Percentiles rank a stretch among this genome's conserved stretches.
Conservation (phyloP, 495 filamentous ascomycete genomes). For the Letharia lupina region DNA sequence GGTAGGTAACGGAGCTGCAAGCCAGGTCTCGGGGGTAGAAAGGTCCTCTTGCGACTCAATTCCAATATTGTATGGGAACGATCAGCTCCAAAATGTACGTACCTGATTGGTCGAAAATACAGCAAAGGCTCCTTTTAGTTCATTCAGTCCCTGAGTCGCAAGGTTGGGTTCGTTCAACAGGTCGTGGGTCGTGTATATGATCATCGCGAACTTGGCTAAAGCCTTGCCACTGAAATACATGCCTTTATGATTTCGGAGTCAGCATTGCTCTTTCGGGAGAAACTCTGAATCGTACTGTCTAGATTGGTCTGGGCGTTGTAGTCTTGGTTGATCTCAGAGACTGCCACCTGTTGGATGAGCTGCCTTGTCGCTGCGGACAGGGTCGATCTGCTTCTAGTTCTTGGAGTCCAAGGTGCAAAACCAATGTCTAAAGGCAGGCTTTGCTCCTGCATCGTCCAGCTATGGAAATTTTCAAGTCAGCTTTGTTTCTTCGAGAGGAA, state of each 20-base stretch:
- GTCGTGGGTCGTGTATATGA: slow-evolving; percentile 60
- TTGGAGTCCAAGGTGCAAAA: slow-evolving; percentile 64
- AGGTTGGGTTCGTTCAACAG: slow-evolving; percentile 52
- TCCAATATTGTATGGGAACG: too few relatives aligned
- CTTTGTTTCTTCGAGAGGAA: background rate
- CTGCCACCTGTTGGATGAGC: slow-evolving; percentile 49
- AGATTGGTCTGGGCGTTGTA: slow-evolving; percentile 62
- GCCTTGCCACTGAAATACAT: slow-evolving; percentile 97
- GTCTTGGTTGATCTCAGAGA: slow-evolving; percentile 62
- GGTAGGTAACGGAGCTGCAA: too few relatives aligned
- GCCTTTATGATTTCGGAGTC: background rate
- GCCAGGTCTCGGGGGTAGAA: too few relatives aligned
- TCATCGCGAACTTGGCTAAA: slow-evolving; percentile 73
- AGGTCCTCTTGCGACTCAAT: too few relatives aligned
- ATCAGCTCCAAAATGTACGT: too few relatives aligned
- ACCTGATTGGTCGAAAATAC: slow-evolving; percentile 60
- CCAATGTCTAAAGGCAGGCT: slow-evolving; percentile 65
- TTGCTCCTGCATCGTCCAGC: slow-evolving; percentile 69
- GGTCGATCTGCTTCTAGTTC: slow-evolving; percentile 39
- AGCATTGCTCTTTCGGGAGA: too few relatives aligned
- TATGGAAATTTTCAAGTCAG: slow-evolving; percentile 1
- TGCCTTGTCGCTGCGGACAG: slow-evolving; percentile 46
- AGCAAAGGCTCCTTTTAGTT: slow-evolving; percentile 69
- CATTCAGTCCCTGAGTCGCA: slow-evolving; percentile 52
- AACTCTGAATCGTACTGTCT: slow-evolving; percentile 41